Evolutionary conservation across 441 rosid species (phyloP), one percentile per base, ranked within the genome.

Genomic region (Adansonia gregorii): DNA sequence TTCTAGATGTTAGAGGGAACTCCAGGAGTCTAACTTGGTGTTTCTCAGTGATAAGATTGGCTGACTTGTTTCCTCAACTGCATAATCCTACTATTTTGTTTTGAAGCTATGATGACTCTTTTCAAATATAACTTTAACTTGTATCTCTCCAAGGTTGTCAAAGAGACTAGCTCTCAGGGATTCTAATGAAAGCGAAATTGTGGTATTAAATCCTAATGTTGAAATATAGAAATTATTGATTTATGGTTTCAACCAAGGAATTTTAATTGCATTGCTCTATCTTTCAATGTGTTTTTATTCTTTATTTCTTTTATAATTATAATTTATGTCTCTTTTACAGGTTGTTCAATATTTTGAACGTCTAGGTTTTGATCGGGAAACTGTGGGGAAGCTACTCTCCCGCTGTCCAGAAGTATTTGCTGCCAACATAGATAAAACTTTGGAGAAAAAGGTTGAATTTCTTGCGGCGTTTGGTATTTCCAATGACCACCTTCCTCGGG

Each of bases 331-430:
- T 39, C 68, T 71, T 76, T 31, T 74, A 70, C 85, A 91, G 97
- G 89, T 91, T 66, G 90, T 90, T 76, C 79, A 84, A 19, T 93
- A 88, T 82, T 70, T 92, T 39, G 88, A 88, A 85, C 92, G 83
- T 78, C 45, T 91, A 41, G 98, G 98, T 72, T 90, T 93, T 78
- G 85, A 88, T 81, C 72, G 70, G 77, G 93, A 88, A 78, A 82
- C 74, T 0, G 81, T 87, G 49, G 94, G 93, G 69, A 83, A 87
- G 84, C 82, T 95, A 73, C 85, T 91, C 17, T 82, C 80, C 67
- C 88, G 98, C 67, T 92, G 98, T 78, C 98, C 98, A 46, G 96
- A 95, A 81, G 77, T 93, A 81, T 93, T 92, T 83, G 93, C 88
- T 43, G 60, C 91, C 14, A 89, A 85, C 76, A 74, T 91, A 2